Conservation (phyloP, 2,329 filamentous ascomycete genomes). For the Grosmannia clavigera region DNA sequence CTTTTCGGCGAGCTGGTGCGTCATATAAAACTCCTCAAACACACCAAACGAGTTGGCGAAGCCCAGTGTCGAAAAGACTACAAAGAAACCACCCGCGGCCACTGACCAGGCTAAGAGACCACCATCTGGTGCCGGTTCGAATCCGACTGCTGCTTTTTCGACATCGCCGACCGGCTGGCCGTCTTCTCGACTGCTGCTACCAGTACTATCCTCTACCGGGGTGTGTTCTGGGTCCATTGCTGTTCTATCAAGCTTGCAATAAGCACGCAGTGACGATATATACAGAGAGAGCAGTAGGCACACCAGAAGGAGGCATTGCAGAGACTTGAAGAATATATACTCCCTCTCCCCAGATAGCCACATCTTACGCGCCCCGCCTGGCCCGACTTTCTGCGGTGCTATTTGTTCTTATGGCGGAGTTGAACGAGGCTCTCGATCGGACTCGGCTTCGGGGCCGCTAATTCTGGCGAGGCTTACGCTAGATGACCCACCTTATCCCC, state of each 20-base stretch:
- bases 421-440: background rate
- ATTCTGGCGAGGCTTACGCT: slow-evolving; percentile 9
- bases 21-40: slow-evolving; percentile 24
- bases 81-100: slow-evolving; percentile 12
- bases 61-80: slow-evolving; percentile 22
- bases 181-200: background rate
- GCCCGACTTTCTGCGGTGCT: background rate
- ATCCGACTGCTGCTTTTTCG: slow-evolving; percentile 17
- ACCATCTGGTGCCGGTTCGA: slow-evolving; percentile 12
- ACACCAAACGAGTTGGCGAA: slow-evolving; percentile 25
- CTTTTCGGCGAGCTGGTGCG: slow-evolving; percentile 18
- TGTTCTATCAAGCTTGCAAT: background rate
- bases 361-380: background rate
- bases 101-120: slow-evolving; percentile 20
- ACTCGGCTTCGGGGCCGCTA: background rate
- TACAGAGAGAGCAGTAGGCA: too few relatives aligned
- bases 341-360: background rate
- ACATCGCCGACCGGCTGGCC: background rate
- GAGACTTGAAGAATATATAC: background rate
- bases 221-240: background rate
- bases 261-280: too few relatives aligned
- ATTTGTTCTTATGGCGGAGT: background rate
- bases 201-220: background rate
- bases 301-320: background rate
- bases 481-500: slow-evolving; percentile 14